A percentile compares a stretch with the other conserved stretches of the same genome.
phyloP scores from a whole-genome alignment of 164 flowering plant species.

The Chimonanthus salicifolius region DNA sequence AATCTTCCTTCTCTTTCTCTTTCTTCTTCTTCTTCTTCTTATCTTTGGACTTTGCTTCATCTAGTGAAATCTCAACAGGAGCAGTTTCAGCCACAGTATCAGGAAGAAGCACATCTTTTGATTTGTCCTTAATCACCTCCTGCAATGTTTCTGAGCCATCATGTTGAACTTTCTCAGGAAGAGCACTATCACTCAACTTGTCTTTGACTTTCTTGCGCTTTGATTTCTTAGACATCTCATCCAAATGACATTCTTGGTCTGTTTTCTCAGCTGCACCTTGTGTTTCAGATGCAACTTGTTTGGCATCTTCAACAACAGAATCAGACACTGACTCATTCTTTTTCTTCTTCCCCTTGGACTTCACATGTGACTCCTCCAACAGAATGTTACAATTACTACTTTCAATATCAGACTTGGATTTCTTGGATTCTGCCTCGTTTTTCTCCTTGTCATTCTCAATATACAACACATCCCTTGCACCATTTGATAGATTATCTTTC shows the following conservation, averaged over 20 bases:
- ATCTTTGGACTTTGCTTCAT: slow-evolving; percentile 8
- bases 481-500: slow-evolving; percentile 2
- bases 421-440: slow-evolving; percentile 9
- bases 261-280: slow-evolving; percentile 7
- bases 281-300: slow-evolving; percentile 3
- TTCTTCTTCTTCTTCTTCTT: slow-evolving; percentile 35
- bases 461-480: background rate
- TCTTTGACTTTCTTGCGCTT: slow-evolving; percentile 42
- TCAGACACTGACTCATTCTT: slow-evolving; percentile 20
- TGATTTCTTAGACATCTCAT: slow-evolving; percentile 15
- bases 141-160: slow-evolving; percentile 4
- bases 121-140: slow-evolving; percentile 10
- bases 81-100: slow-evolving; percentile 2
- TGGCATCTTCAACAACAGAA: slow-evolving; percentile 3
- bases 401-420: background rate
- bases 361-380: background rate
- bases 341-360: slow-evolving; percentile 27
- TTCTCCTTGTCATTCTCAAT: slow-evolving; percentile 24
- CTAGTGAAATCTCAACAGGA: slow-evolving; percentile 2
- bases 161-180: slow-evolving; percentile 12
- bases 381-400: background rate
- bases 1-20: background rate
- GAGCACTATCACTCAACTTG: slow-evolving; percentile 23
- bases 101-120: slow-evolving; percentile 3
- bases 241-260: slow-evolving; percentile 6